Evolutionary conservation across 306 rosid genomes (phyloP), one percentile per base, ranked within the genome.

Genomic region (Lablab purpureus): DNA sequence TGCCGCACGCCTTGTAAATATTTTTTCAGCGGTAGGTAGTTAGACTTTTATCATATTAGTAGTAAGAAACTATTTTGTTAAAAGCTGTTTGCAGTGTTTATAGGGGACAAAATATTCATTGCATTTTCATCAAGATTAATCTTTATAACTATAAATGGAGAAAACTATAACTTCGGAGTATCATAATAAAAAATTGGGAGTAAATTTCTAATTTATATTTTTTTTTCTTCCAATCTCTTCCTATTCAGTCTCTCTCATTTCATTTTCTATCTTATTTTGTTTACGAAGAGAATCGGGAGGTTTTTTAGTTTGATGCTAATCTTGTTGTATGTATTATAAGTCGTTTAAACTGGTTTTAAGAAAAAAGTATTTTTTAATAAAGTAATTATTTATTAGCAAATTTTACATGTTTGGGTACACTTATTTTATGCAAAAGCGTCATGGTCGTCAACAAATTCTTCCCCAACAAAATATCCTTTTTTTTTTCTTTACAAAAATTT

Each of bases 21-120:
- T 40, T 25, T 13, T 65, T 40, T 23, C 51, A 21, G 32, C 62
- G n/a, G n/a, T n/a, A n/a, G 67, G 32, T 46, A 22, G 49, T 12
- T 37, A 15, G 27, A 18, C 51, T n/a, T 50, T 41, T 43, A 21
- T 51, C 17, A 2, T 76, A 19, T 28, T 14, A 7, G 1, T 50
- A 52, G 43, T 32, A 6, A 54, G 73, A 78, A 66, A 58, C 58
- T 47, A 37, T 67, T 73, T 41, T 49, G 49, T 37, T n/a, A 84
- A 70, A 70, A 65, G 30, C 73, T 66, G 23, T 41, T 60, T 32
- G 62, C 18, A 6, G 68, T 30, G 66, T 70, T 67, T 46, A 30
- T 7, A 7, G 8, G 55, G 81, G 13, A 36, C 74, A 64, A 65
- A 67, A n/a, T 49, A 75, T 64, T 75, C 59, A 32, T 54, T 54